Percentiles rank a stretch among this genome's conserved stretches.
Conservation (phyloP, 345 rosid genomes). For the Rhodamnia argentea region DNA sequence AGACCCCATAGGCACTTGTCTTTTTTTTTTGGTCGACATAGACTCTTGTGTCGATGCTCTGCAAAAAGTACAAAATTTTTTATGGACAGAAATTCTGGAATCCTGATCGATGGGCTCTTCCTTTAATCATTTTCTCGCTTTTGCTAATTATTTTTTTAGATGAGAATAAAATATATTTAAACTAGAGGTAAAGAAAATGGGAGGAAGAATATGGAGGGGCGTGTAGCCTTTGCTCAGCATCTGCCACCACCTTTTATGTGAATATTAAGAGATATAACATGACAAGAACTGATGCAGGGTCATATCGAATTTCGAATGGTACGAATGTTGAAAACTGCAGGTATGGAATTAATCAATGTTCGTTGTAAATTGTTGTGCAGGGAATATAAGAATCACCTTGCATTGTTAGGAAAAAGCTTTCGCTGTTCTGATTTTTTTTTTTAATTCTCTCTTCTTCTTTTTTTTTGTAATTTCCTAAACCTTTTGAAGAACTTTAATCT, state of each 20-base stretch:
- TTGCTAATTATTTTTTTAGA: neutral
- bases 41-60: neutral
- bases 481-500: neutral
- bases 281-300: neutral
- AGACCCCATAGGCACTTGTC: neutral
- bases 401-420: constrained; percentile 1
- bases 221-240: constrained; percentile 9
- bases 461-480: neutral
- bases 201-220: neutral
- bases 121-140: constrained; percentile 30
- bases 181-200: neutral
- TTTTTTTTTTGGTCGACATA: neutral
- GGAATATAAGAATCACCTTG: constrained; percentile 19
- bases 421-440: neutral
- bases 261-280: constrained; percentile 1
- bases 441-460: too few relatives aligned
- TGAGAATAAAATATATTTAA: neutral
- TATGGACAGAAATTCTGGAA: constrained; percentile 28
- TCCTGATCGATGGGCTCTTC: constrained; percentile 18
- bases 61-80: constrained; percentile 5
- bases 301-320: constrained; percentile 34
- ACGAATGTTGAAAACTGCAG: constrained; percentile 40
- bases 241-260: constrained; percentile 6
- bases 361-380: neutral
- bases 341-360: neutral